Conservation (phyloP, 169 alveolate genomes). For the Plasmodium gonderi region DNA sequence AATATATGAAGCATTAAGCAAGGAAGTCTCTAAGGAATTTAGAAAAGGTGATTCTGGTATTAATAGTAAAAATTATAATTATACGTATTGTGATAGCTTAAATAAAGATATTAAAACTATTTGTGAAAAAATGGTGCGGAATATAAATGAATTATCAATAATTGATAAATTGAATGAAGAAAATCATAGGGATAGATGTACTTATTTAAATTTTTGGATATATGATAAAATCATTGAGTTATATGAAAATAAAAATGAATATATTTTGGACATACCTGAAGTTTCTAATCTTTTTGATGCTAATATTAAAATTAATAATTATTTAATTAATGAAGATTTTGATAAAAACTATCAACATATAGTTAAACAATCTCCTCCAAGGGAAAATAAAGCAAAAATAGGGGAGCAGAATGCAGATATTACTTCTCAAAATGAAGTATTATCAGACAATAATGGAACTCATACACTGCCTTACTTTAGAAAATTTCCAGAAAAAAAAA, state of each 20-base stretch:
- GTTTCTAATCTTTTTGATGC: background rate
- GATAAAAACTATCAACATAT: background rate
- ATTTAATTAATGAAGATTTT: background rate
- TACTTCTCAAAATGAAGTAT: no score
- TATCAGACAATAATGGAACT: no score
- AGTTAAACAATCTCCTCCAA: no score
- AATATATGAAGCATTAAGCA: background rate
- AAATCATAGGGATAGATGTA: background rate
- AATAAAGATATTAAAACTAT: background rate
- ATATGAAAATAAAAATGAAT: background rate
- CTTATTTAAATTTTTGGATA: background rate
- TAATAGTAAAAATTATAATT: background rate
- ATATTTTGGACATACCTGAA: background rate
- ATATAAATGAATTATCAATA: background rate
- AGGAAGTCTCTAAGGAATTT: background rate
- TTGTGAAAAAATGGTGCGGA: background rate
- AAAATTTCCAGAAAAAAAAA: no score
- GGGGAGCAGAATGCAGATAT: no score
- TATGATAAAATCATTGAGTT: background rate
- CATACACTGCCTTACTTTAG: no score
- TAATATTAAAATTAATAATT: no score
- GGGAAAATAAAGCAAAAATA: no score
- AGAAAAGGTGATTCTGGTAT: no score
- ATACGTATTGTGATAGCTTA: background rate
- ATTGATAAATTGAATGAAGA: background rate